These are phyloP conservation scores for Eucalyptus erythrocorys DNA, from an alignment of 345 rosid species.

Conservation along the genomic window DNA sequence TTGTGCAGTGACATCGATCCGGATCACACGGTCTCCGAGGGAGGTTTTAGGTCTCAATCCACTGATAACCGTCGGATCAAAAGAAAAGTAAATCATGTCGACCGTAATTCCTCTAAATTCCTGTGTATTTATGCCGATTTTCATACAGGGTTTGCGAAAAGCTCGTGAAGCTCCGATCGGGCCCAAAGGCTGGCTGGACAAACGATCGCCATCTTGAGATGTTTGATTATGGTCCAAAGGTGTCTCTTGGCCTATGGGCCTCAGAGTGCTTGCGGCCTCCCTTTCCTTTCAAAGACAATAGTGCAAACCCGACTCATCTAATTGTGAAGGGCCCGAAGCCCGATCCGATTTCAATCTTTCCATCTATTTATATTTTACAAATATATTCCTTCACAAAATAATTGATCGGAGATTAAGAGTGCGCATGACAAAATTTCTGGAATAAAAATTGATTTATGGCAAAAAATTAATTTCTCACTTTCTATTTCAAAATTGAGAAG, in stretches of 20 bases:
- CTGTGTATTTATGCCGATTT: neutral
- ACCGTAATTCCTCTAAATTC: neutral
- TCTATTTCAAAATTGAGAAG: too few relatives aligned
- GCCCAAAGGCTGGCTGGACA: neutral
- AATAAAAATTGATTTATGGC: too few relatives aligned
- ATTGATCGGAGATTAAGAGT: neutral
- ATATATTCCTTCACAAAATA: neutral
- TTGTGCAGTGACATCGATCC: neutral
- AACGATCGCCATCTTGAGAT: neutral
- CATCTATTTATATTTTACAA: neutral
- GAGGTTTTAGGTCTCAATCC: neutral
- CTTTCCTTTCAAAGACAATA: neutral
- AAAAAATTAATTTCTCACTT: too few relatives aligned
- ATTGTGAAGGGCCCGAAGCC: neutral
- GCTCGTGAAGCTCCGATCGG: neutral
- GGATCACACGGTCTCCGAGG: neutral
- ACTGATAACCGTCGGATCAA: neutral
- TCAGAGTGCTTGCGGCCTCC: neutral
- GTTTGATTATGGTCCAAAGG: neutral
- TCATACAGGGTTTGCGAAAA: neutral
- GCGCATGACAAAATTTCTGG: too few relatives aligned
- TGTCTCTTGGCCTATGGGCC: neutral
- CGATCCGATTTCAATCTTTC: neutral
- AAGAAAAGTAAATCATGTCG: neutral
- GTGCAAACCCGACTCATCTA: neutral